A percentile compares a stretch with the other conserved stretches of the same genome.
phyloP scores from a whole-genome alignment of 2,329 filamentous ascomycete genomes.

The Waltergamsia citrina region DNA sequence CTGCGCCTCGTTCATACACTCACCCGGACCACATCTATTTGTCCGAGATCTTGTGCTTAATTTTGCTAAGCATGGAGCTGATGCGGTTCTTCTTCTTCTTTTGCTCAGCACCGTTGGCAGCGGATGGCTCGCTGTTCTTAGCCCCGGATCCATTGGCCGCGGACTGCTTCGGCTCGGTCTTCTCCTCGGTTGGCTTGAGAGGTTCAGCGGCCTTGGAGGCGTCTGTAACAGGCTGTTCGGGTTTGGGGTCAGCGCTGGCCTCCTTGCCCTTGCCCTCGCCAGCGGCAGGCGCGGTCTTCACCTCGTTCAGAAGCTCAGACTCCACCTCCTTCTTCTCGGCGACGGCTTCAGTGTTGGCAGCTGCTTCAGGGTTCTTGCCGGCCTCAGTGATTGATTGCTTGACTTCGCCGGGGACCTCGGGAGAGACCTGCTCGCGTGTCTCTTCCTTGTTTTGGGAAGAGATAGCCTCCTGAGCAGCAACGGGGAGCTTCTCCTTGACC shows the following conservation, averaged over 20 bases:
- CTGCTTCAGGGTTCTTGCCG: conserved; percentile 59
- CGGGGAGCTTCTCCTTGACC: conserved; percentile 41
- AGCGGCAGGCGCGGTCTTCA: conserved; percentile 31
- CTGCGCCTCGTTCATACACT: neutral
- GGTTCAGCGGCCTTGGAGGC: neutral
- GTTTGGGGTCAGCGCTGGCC: conserved; percentile 10
- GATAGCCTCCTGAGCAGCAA: conserved; percentile 37
- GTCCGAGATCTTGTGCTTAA: conserved; percentile 36
- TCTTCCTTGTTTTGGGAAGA: conserved; percentile 31
- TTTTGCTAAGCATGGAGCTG: conserved; percentile 51
- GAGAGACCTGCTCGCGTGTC: conserved; percentile 31
- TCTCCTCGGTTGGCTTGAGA: conserved; percentile 3
- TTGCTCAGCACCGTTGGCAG: conserved; percentile 21
- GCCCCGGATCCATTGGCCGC: conserved; percentile 10
- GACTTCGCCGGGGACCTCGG: conserved; percentile 45
- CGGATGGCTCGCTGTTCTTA: conserved; percentile 8
- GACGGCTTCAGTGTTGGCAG: conserved; percentile 58
- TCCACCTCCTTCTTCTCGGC: conserved; percentile 68
- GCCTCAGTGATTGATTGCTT: conserved; percentile 49
- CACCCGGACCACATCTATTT: conserved; percentile 8
- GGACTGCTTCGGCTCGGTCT: conserved; percentile 8
- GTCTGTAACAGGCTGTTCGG: conserved; percentile 4
- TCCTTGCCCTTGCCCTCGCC: conserved; percentile 17
- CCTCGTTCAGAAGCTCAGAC: conserved; percentile 60
- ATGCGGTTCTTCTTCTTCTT: conserved; percentile 61